Evolutionary conservation across 2,329 filamentous ascomycete species (phyloP).

Genomic region (Verticillium tricorpus): DNA sequence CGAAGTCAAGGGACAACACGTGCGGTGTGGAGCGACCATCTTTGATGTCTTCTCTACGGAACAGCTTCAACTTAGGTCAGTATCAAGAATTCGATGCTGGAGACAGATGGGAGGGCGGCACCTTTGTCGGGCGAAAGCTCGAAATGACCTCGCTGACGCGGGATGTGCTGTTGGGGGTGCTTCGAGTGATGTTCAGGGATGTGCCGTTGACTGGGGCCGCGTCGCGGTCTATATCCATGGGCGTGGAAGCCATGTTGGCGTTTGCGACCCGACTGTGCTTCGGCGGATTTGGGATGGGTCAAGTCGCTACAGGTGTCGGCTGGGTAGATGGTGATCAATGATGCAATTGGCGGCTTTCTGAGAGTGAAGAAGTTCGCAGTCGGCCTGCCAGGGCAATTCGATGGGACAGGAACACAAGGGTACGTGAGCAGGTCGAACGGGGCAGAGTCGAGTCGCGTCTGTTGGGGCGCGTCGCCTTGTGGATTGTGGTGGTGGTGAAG

Average conservation of each 20-base stretch:
- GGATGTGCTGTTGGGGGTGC: slow-evolving; percentile 43
- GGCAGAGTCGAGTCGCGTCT: too few species aligned
- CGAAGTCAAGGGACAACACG: slow-evolving; percentile 91
- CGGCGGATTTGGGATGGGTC: not conserved
- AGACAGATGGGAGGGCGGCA: slow-evolving; percentile 27
- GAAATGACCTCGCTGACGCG: slow-evolving; percentile 75
- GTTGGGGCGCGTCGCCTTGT: too few species aligned
- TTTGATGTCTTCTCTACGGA: slow-evolving; percentile 53
- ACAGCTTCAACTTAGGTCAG: slow-evolving; percentile 39
- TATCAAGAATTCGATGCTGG: not conserved
- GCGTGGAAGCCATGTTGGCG: slow-evolving; percentile 43
- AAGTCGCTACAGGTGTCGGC: not conserved
- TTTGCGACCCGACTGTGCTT: not conserved
- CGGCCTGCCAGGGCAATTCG: not conserved
- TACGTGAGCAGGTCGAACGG: too few species aligned
- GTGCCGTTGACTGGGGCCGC: slow-evolving; percentile 35
- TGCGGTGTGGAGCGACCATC: slow-evolving; percentile 51
- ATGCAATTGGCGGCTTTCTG: too few species aligned
- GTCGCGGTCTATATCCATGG: slow-evolving; percentile 52
- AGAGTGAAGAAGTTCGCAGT: not conserved
- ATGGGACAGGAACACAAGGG: too few species aligned
- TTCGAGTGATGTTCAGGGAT: slow-evolving; percentile 46
- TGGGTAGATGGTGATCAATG: too few species aligned
- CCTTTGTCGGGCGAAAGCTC: slow-evolving; percentile 75
- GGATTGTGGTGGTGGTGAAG: too few species aligned